phyloP scores from a whole-genome alignment of 2,329 filamentous ascomycete species.

The Aspergillus sclerotialis region DNA sequence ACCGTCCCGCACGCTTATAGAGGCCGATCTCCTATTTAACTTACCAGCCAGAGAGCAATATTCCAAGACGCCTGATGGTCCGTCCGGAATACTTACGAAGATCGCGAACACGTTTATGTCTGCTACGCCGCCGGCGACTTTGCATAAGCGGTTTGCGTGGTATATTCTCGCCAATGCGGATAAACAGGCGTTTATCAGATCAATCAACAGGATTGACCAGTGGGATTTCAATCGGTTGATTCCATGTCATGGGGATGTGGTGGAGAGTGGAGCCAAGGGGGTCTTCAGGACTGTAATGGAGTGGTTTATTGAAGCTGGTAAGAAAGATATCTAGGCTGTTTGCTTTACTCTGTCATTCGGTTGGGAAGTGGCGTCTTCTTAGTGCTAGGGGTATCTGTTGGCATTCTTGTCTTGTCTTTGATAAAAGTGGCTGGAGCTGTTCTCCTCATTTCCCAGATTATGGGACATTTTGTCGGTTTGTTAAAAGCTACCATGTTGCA shows the following conservation, averaged over 20 bases:
- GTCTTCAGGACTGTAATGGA: slow-evolving; percentile 71
- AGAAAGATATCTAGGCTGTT: slow-evolving; percentile 15
- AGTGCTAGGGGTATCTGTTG: too few relatives aligned
- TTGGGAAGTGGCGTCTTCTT: not conserved
- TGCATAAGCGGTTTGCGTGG: slow-evolving; percentile 78
- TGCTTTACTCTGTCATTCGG: not conserved
- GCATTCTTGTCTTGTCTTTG: too few relatives aligned
- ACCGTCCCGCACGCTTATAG: slow-evolving; percentile 69
- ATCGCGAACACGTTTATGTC: slow-evolving; percentile 52
- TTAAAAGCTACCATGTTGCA: too few relatives aligned
- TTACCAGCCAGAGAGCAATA: slow-evolving; percentile 84
- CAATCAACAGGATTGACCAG: slow-evolving; percentile 58
- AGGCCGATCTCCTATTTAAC: slow-evolving; percentile 91
- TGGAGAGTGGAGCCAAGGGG: slow-evolving; percentile 67
- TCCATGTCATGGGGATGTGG: slow-evolving; percentile 87
- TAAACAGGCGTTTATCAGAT: slow-evolving; percentile 62
- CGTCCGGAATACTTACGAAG: slow-evolving; percentile 53
- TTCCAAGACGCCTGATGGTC: slow-evolving; percentile 47
- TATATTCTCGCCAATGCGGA: slow-evolving; percentile 59
- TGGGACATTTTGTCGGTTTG: too few relatives aligned
- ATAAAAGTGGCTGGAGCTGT: too few relatives aligned
- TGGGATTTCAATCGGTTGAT: slow-evolving; percentile 87
- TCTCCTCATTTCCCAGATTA: too few relatives aligned
- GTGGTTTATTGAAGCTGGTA: slow-evolving; percentile 65
- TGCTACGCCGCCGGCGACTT: slow-evolving; percentile 55